phyloP scores from a whole-genome alignment of 1,139 yeast species.

The Pichia sorboxylosa region DNA sequence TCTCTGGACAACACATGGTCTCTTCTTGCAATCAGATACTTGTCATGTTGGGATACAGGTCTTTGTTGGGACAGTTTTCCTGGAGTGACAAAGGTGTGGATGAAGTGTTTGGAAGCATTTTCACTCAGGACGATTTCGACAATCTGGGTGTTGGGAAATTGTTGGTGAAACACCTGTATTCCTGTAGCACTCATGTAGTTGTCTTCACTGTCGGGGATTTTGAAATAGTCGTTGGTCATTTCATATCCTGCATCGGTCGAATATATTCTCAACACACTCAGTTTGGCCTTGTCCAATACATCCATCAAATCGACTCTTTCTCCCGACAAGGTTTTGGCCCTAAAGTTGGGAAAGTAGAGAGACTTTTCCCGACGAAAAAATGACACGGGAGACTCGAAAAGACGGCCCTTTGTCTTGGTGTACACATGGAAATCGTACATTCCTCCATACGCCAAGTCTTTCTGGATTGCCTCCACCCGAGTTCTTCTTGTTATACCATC shows the following conservation, averaged over 20 bases:
- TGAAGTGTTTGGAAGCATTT: constrained; percentile 51
- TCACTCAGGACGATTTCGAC: constrained; percentile 70
- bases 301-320: constrained; percentile 32
- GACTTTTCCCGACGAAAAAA: constrained; percentile 69
- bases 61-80: constrained; percentile 15
- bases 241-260: constrained; percentile 65
- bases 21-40: constrained; percentile 55
- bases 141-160: constrained; percentile 48
- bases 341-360: constrained; percentile 74
- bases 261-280: constrained; percentile 54
- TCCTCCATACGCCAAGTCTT: constrained; percentile 78
- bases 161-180: constrained; percentile 21
- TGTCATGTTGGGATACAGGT: constrained; percentile 41
- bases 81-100: constrained; percentile 36
- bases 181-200: constrained; percentile 29
- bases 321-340: constrained; percentile 42
- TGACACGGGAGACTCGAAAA: constrained; percentile 69
- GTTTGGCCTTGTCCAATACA: constrained; percentile 34
- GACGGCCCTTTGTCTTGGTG: constrained; percentile 71
- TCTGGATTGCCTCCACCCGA: constrained; percentile 40
- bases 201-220: constrained; percentile 27
- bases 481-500: constrained; percentile 40
- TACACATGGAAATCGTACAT: constrained; percentile 75
- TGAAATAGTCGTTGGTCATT: constrained; percentile 52
- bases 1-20: constrained; percentile 44